Percentiles rank a stretch among this genome's conserved stretches.
Evolutionary conservation across 2,329 filamentous ascomycete genomes (phyloP).

Genomic region (Fusarium abutilonis): DNA sequence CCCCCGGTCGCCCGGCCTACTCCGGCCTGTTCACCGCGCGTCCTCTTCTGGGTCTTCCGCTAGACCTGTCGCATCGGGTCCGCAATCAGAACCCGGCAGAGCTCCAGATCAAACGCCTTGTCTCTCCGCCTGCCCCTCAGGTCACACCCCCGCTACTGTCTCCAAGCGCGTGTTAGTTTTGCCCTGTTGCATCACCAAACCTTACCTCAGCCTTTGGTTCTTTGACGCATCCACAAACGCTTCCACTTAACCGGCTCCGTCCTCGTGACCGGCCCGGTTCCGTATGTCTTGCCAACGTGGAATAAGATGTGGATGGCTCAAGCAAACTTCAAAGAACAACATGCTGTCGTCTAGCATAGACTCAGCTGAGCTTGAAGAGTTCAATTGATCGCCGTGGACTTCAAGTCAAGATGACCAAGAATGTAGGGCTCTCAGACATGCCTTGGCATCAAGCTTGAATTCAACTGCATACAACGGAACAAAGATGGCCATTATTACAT

Average conservation of each 20-base stretch:
- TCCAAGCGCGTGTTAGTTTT: constrained; percentile 17
- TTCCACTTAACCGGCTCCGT: constrained; percentile 30
- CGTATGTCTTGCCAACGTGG: constrained; percentile 5
- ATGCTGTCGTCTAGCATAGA: neutral
- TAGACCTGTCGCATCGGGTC: constrained; percentile 35
- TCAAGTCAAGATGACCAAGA: constrained; percentile 9
- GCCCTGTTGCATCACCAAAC: constrained; percentile 18
- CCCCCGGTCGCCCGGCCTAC: constrained; percentile 35
- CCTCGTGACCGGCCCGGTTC: constrained; percentile 42
- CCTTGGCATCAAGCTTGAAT: neutral
- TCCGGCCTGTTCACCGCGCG: constrained; percentile 38
- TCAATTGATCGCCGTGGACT: neutral
- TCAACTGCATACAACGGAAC: neutral
- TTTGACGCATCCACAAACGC: constrained; percentile 19
- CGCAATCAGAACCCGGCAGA: constrained; percentile 22
- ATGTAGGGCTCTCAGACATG: constrained; percentile 3
- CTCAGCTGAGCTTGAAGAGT: neutral
- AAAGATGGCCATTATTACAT: constrained; percentile 13
- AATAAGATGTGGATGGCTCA: constrained; percentile 3
- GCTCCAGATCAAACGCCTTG: constrained; percentile 15
- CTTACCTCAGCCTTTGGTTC: constrained; percentile 22
- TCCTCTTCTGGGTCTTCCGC: constrained; percentile 31
- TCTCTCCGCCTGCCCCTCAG: constrained; percentile 37
- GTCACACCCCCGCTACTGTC: constrained; percentile 25
- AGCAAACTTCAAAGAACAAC: constrained; percentile 3